A percentile compares a stretch with the other conserved stretches of the same genome.
phyloP scores from a whole-genome alignment of 768 basidiomycete genomes.

The Mycena capillaripes region DNA sequence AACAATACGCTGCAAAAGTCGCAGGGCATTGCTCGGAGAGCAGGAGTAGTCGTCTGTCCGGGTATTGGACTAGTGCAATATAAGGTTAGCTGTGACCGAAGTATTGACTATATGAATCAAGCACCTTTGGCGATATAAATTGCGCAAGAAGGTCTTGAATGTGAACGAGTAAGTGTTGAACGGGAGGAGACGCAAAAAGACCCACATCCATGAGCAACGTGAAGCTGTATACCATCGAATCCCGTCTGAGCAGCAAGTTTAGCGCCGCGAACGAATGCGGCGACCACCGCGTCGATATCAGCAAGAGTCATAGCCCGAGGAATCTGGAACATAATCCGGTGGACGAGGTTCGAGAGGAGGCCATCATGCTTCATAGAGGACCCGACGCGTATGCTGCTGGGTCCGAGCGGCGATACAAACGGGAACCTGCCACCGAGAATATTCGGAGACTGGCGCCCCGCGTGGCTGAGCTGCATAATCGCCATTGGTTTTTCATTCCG shows the following conservation, averaged over 20 bases:
- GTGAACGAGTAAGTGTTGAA: neutral
- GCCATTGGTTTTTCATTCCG: slow-evolving; percentile 49
- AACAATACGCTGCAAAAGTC: slow-evolving; percentile 70
- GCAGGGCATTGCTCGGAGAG: slow-evolving; percentile 59
- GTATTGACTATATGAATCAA: too few relatives aligned
- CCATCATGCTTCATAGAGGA: slow-evolving; percentile 38
- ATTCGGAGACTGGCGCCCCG: slow-evolving; percentile 86
- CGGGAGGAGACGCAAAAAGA: slow-evolving; percentile 33
- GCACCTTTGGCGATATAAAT: slow-evolving; percentile 69
- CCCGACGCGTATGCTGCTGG: slow-evolving; percentile 73
- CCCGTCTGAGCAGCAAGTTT: slow-evolving; percentile 73
- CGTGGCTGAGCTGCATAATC: slow-evolving; percentile 88
- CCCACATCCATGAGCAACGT: slow-evolving; percentile 90
- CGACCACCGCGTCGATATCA: slow-evolving; percentile 75
- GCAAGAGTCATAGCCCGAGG: slow-evolving; percentile 69
- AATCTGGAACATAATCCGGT: slow-evolving; percentile 70
- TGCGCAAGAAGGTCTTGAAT: slow-evolving; percentile 80
- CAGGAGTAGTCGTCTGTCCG: slow-evolving; percentile 74
- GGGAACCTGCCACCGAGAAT: slow-evolving; percentile 76
- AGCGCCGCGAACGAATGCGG: slow-evolving; percentile 78
- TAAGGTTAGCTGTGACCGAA: neutral
- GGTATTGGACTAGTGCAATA: slow-evolving; percentile 52
- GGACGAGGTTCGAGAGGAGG: slow-evolving; percentile 53
- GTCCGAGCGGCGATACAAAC: slow-evolving; percentile 75
- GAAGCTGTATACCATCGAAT: slow-evolving; percentile 90